Conservation (phyloP, 2,329 filamentous ascomycete genomes). For the Amphichorda felina region DNA sequence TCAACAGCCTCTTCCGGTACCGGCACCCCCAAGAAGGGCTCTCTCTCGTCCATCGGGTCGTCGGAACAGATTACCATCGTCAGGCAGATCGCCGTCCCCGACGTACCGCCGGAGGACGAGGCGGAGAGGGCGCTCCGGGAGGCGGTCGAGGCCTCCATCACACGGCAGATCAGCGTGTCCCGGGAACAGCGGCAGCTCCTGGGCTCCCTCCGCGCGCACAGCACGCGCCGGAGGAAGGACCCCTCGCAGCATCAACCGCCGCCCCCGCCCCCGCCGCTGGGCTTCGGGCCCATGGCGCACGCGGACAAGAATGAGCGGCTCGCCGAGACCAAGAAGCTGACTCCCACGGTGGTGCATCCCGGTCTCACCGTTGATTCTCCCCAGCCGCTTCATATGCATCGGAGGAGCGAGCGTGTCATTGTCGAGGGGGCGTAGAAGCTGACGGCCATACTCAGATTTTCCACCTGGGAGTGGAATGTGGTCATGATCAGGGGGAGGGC, state of each 20-base stretch:
- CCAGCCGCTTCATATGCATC: conserved; percentile 14
- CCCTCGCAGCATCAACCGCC: conserved; percentile 1
- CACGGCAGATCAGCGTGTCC: conserved; percentile 55
- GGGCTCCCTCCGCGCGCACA: conserved; percentile 23
- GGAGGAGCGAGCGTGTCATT: conserved; percentile 41
- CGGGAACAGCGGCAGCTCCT: conserved; percentile 48
- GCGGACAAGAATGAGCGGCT: conserved; percentile 15
- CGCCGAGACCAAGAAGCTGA: conserved; percentile 25
- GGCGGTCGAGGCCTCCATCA: conserved; percentile 55
- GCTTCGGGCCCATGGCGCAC: conserved; percentile 3
- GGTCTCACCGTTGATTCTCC: conserved; percentile 15
- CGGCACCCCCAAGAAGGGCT: conserved; percentile 1
- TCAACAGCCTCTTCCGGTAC: conserved; percentile 11
- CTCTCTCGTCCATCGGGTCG: conserved; percentile 5
- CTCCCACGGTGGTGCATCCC: conserved; percentile 32
- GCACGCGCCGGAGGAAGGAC: conserved; percentile 22
- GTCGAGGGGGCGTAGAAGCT: conserved; percentile 29
- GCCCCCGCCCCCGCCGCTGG: no score
- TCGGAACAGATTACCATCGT: conserved; percentile 12
- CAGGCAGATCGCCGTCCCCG: conserved; percentile 1
- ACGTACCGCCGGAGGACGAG: conserved; percentile 5
- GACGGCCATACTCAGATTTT: no score
- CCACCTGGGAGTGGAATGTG: no score
- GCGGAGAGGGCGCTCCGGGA: conserved; percentile 27
- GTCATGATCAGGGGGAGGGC: no score